These are phyloP conservation scores for Eleusine indica DNA, from an alignment of 176 grass and related monocot species.

Conservation along the genomic window DNA sequence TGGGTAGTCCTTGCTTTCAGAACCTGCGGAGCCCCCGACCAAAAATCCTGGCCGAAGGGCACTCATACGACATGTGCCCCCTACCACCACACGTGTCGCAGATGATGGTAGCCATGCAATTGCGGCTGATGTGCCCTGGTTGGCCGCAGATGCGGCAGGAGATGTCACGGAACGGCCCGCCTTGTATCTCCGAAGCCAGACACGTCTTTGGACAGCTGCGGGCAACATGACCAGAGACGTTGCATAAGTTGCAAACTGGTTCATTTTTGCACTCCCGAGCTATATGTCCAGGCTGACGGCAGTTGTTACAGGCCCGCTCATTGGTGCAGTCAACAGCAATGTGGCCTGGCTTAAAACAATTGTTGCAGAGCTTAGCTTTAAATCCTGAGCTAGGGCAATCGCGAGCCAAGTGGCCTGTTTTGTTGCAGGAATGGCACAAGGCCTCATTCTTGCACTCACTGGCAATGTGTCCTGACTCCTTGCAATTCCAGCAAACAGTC, in stretches of 20 bases:
- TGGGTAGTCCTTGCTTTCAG: slow-evolving; percentile 29
- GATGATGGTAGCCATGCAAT: slow-evolving; percentile 66
- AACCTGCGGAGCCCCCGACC: slow-evolving; percentile 63
- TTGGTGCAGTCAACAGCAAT: slow-evolving; percentile 81
- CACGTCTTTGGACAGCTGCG: slow-evolving; percentile 72
- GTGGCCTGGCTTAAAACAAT: slow-evolving; percentile 82
- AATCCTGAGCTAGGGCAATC: slow-evolving; percentile 65
- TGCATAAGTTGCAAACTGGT: slow-evolving; percentile 82
- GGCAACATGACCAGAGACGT: slow-evolving; percentile 83
- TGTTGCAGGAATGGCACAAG: slow-evolving; percentile 80
- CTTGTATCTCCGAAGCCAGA: slow-evolving; percentile 67
- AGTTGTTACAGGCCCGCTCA: slow-evolving; percentile 91
- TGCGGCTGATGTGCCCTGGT: slow-evolving; percentile 71
- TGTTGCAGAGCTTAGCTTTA: slow-evolving; percentile 76
- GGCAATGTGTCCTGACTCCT: slow-evolving; percentile 77
- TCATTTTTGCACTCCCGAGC: slow-evolving; percentile 90
- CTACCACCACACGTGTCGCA: slow-evolving; percentile 89
- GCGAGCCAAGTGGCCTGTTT: slow-evolving; percentile 79
- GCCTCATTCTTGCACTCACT: slow-evolving; percentile 81
- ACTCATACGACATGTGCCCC: slow-evolving; percentile 81
- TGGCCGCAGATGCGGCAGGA: slow-evolving; percentile 71
- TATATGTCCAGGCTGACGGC: slow-evolving; percentile 78
- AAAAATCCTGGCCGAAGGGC: slow-evolving; percentile 73
- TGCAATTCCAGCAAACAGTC: slow-evolving; percentile 96
- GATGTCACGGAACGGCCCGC: slow-evolving; percentile 52